Evolutionary conservation across 768 basidiomycete species (phyloP).

Genomic region (Mycena metata): DNA sequence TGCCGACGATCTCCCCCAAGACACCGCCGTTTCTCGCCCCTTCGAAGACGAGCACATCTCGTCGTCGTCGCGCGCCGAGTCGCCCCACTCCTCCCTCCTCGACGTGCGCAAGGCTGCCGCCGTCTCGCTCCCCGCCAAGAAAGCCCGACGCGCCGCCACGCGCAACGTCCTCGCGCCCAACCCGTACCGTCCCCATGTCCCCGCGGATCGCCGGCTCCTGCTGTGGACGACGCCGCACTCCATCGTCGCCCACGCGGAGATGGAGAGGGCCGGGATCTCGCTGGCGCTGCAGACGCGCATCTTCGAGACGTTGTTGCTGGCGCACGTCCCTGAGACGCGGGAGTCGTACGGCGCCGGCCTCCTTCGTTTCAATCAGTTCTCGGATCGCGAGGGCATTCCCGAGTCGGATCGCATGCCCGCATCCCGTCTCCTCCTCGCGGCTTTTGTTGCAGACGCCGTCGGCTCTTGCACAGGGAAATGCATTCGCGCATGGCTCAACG

Average conservation of each 20-base stretch:
- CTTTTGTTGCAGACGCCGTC: not conserved
- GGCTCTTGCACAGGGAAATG: slow-evolving; percentile 1
- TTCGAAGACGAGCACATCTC: not conserved
- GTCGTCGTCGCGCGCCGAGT: not conserved
- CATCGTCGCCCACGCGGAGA: not conserved
- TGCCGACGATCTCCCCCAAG: no score
- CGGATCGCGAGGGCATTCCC: not conserved
- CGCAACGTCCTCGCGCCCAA: not conserved
- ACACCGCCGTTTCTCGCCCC: no score
- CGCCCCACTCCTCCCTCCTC: not conserved
- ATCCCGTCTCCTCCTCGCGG: not conserved
- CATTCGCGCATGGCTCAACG: not conserved
- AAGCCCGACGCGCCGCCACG: not conserved
- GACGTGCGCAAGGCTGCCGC: slow-evolving; percentile 10
- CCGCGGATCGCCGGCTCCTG: not conserved
- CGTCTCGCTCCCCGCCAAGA: not conserved
- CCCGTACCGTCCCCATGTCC: not conserved
- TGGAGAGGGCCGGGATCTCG: not conserved
- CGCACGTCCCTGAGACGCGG: slow-evolving; percentile 23
- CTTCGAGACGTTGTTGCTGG: not conserved
- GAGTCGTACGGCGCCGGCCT: slow-evolving; percentile 35
- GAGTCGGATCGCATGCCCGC: no score
- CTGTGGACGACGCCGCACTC: slow-evolving; percentile 13
- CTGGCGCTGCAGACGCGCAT: not conserved
- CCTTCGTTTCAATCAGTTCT: not conserved